These are phyloP conservation scores for Hortiboletus flavorubellus DNA, from an alignment of 768 basidiomycete genomes.

Conservation along the genomic window DNA sequence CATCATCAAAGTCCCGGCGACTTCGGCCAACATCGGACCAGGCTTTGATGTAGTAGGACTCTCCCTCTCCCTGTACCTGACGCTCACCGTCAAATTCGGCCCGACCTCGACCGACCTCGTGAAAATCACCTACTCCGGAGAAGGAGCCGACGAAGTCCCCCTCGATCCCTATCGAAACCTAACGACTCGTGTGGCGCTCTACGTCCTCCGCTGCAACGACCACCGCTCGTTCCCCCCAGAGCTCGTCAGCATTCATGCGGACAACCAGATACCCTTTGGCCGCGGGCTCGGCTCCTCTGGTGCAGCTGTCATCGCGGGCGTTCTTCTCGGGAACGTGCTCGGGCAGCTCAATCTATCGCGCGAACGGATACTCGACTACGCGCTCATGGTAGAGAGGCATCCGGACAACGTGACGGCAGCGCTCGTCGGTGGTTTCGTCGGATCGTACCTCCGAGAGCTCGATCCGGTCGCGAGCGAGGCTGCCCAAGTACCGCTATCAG, in stretches of 20 bases:
- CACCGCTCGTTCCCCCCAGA: slow-evolving; percentile 73
- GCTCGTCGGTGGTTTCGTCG: slow-evolving; percentile 94
- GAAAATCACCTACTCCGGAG: slow-evolving; percentile 73
- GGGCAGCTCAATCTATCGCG: slow-evolving; percentile 67
- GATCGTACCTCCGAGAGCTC: slow-evolving; percentile 90
- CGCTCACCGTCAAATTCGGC: slow-evolving; percentile 58
- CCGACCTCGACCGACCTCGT: slow-evolving; percentile 47
- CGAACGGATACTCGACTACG: slow-evolving; percentile 86
- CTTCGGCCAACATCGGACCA: slow-evolving; percentile 97
- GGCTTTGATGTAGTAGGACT: slow-evolving; percentile 99
- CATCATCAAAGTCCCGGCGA: slow-evolving; percentile 88
- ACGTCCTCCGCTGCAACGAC: slow-evolving; percentile 88
- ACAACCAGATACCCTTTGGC: slow-evolving; percentile 97
- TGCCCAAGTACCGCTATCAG: slow-evolving; percentile 88
- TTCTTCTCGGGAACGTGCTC: slow-evolving; percentile 82
- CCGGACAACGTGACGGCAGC: slow-evolving; percentile 99
- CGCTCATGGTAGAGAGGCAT: slow-evolving; percentile 98
- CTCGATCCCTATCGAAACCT: slow-evolving; percentile 96
- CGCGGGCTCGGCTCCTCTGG: slow-evolving; percentile 97
- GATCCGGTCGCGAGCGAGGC: slow-evolving; percentile 77
- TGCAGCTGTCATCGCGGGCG: slow-evolving; percentile 98
- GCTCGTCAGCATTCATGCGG: slow-evolving; percentile 62
- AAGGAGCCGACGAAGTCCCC: slow-evolving; percentile 89
- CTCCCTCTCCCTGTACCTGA: slow-evolving; percentile 83
- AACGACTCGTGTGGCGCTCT: slow-evolving; percentile 94